Base-by-base conservation (phyloP, 306 rosid genomes). In the Cucurbita maxima region DNA sequence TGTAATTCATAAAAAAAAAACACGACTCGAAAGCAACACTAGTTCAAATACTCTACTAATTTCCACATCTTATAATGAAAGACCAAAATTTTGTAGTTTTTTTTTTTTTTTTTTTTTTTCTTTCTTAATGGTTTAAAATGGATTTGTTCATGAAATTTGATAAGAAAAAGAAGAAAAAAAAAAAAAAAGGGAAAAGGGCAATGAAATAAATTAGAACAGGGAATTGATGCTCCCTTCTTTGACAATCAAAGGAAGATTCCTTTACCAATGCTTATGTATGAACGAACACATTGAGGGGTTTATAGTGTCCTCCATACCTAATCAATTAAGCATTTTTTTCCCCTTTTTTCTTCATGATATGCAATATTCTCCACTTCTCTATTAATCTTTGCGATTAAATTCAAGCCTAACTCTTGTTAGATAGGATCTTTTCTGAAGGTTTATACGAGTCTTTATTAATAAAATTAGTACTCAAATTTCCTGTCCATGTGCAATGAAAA, bases 191-290 rank as follows among this genome's bases (percentile, higher is more conserved):
- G 13, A 47, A 22, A 9, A 50, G 14, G 38, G 10, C 48, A 38
- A 8, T 37, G 69, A 61, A 25, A 36, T 37, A 67, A 19, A 67
- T 12, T 88, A 96, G 19, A 73, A 73, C 57, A 82, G 86, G 87
- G 98, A 90, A 93, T 87, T 80, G 52, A 90, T 90, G 88, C 92
- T 90, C 88, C 86, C 97, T 93, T 87, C 90, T 86, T 88, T 84
- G 87, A 85, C 89, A 86, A 87, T 82, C 55, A 90, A 93, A 83
- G 83, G 87, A 79, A 87, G 90, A 93, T 93, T 86, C 96, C 72
- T 74, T 40, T 75, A 83, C 78, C 71, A 78, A 79, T 81, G 38
- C 18, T 43, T 43, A 5, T 44, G 36, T 41, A 20, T 66, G 15
- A 18, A 67, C 56, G 15, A 18, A 67, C 56, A 45, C 38, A 45